Evolutionary conservation across 2,329 filamentous ascomycete genomes (phyloP).

Genomic region (Pseudocercospora macadamiae): DNA sequence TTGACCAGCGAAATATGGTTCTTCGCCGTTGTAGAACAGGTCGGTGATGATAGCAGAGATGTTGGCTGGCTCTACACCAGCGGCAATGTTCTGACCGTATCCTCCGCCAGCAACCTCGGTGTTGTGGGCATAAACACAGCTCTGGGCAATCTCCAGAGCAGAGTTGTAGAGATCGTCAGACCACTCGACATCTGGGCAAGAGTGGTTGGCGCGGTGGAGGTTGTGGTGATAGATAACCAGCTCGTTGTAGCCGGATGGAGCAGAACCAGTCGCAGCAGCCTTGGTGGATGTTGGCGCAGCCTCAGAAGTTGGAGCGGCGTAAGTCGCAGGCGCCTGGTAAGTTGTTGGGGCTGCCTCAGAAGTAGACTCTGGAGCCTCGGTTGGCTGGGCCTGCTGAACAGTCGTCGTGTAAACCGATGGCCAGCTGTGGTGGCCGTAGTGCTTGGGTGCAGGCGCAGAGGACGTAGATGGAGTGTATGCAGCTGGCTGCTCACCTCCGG

Average conservation of each 20-base stretch:
- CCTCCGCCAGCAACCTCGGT: conserved; percentile 62
- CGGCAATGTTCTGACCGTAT: conserved; percentile 93
- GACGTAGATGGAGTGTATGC: conserved; percentile 21
- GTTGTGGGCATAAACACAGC: conserved; percentile 75
- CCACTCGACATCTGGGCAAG: conserved; percentile 67
- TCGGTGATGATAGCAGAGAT: conserved; percentile 73
- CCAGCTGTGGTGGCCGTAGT: conserved; percentile 28
- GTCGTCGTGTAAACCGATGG: neutral
- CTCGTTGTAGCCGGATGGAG: conserved; percentile 37
- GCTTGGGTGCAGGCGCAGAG: conserved; percentile 10
- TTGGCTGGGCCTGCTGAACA: neutral
- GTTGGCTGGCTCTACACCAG: conserved; percentile 59
- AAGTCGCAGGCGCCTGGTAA: conserved; percentile 13
- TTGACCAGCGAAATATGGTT: conserved; percentile 55
- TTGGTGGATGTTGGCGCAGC: conserved; percentile 14
- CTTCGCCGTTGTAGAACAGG: conserved; percentile 87
- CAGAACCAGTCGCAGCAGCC: conserved; percentile 13
- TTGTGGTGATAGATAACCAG: conserved; percentile 76
- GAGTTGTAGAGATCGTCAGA: conserved; percentile 63
- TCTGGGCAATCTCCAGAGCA: conserved; percentile 65
- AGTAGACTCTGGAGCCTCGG: conserved; percentile 9
- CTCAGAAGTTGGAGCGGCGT: conserved; percentile 7
- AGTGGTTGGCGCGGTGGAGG: conserved; percentile 81
- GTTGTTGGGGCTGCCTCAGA: conserved; percentile 10
- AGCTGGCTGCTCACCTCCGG: conserved; percentile 25